phyloP scores from a whole-genome alignment of 192 early-diverging fungal genomes.

The Podila minutissima region DNA sequence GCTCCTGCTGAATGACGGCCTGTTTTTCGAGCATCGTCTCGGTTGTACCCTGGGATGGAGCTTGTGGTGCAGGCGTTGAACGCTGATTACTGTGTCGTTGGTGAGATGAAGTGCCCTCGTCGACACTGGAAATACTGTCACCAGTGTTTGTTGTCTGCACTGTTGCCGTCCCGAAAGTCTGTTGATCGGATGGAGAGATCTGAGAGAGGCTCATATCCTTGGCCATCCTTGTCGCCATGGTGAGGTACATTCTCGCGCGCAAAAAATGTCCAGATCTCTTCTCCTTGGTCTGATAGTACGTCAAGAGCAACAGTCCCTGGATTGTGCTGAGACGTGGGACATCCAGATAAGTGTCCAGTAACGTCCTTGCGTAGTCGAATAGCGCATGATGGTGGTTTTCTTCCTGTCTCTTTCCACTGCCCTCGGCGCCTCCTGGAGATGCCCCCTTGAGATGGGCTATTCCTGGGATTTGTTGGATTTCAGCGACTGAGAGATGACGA shows the following conservation, averaged over 20 bases:
- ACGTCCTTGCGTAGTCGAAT: slow-evolving; percentile 23
- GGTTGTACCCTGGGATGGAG: not conserved
- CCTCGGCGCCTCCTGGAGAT: not conserved
- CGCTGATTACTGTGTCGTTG: not conserved
- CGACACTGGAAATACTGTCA: not conserved
- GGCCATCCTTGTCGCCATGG: slow-evolving; percentile 70
- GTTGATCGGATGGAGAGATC: not conserved
- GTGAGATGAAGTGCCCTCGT: not conserved
- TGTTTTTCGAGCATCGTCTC: slow-evolving; percentile 1
- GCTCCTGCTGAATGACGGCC: slow-evolving; percentile 18
- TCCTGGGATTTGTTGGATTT: slow-evolving; percentile 9
- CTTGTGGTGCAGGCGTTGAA: not conserved
- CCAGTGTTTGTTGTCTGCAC: slow-evolving; percentile 1
- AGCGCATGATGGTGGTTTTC: slow-evolving; percentile 19
- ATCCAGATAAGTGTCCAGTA: slow-evolving; percentile 59
- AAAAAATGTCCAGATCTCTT: slow-evolving; percentile 53
- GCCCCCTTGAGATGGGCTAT: not conserved
- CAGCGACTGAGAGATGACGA: slow-evolving; percentile 13
- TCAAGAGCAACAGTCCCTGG: slow-evolving; percentile 60
- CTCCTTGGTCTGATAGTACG: slow-evolving; percentile 59
- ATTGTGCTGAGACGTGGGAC: slow-evolving; percentile 61
- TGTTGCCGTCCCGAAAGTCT: not conserved
- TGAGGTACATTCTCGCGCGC: slow-evolving; percentile 55
- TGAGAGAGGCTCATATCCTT: slow-evolving; percentile 68
- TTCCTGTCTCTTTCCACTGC: not conserved